Percentiles rank a stretch among this genome's conserved stretches.
These are phyloP conservation scores for Larix sibirica DNA, from an alignment of 83 land plant genomes.

Conservation along the genomic window DNA sequence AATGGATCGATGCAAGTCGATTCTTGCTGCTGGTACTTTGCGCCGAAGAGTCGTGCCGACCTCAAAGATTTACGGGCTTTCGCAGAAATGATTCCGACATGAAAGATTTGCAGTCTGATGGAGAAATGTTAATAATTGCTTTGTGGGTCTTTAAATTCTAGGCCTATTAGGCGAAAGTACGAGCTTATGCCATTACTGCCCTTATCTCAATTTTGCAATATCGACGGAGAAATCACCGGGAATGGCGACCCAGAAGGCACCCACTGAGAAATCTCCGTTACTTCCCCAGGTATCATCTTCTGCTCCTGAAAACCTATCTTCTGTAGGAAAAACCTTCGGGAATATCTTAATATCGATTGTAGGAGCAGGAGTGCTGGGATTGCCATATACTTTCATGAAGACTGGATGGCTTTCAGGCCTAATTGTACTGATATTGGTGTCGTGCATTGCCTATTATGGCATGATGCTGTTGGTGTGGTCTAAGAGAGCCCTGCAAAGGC, in stretches of 20 bases:
- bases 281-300: background rate
- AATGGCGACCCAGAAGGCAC: background rate
- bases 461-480: constrained; percentile 48
- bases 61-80: too few species aligned
- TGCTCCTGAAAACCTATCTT: background rate
- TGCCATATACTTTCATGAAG: constrained; percentile 33
- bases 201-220: background rate
- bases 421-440: constrained; percentile 14
- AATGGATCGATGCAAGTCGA: too few species aligned
- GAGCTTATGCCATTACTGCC: too few species aligned
- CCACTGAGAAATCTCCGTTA: constrained; percentile 3
- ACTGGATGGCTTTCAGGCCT: constrained; percentile 41
- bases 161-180: too few species aligned
- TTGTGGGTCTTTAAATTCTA: too few species aligned
- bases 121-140: too few species aligned
- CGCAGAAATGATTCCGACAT: too few species aligned
- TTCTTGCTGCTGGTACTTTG: too few species aligned
- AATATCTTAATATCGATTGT: constrained; percentile 52
- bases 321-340: constrained; percentile 28
- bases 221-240: background rate
- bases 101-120: too few species aligned
- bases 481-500: constrained; percentile 22
- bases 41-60: too few species aligned
- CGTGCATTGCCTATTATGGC: constrained; percentile 37
- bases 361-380: constrained; percentile 51